A percentile compares a stretch with the other conserved stretches of the same genome.
Evolutionary conservation across 129 eudicot species (phyloP).

Genomic region (Solidago caesia): DNA sequence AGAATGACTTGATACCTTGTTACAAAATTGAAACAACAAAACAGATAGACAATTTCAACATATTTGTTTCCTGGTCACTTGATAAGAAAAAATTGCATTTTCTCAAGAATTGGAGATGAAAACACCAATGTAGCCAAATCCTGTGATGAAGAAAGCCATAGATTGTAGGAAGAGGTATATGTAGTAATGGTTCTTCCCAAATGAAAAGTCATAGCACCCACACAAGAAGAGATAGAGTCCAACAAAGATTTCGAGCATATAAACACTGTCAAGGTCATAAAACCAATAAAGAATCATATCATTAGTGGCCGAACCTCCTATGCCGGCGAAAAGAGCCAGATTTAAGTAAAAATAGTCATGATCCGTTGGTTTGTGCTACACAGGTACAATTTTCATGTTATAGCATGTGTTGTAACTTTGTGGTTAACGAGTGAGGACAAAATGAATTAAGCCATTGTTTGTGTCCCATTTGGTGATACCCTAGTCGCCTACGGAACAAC

Average conservation of each 20-base stretch:
- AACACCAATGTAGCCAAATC: constrained; percentile 68
- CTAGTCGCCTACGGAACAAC: neutral
- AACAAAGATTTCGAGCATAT: constrained; percentile 47
- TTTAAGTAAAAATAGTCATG: too few species aligned
- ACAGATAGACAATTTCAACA: constrained; percentile 11
- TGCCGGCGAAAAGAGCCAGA: too few species aligned
- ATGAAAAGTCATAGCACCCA: constrained; percentile 58
- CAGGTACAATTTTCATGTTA: neutral
- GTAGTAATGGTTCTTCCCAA: constrained; percentile 58
- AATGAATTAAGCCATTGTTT: neutral
- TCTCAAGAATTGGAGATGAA: constrained; percentile 47
- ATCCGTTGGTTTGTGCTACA: neutral
- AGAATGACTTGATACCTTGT: constrained; percentile 30
- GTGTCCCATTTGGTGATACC: neutral
- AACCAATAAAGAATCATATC: constrained; percentile 1
- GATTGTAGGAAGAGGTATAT: constrained; percentile 65
- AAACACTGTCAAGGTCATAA: constrained; percentile 38
- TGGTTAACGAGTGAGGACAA: neutral
- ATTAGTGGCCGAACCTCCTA: too few species aligned
- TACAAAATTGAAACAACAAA: constrained; percentile 23
- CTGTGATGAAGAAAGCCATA: constrained; percentile 62
- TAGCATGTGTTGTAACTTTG: too few species aligned
- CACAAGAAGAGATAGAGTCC: constrained; percentile 60
- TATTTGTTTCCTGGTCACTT: neutral
- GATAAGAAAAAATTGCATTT: neutral